Conservation (phyloP, 352 stramenopile genomes). For the Globisporangium rhizosaccharum region DNA sequence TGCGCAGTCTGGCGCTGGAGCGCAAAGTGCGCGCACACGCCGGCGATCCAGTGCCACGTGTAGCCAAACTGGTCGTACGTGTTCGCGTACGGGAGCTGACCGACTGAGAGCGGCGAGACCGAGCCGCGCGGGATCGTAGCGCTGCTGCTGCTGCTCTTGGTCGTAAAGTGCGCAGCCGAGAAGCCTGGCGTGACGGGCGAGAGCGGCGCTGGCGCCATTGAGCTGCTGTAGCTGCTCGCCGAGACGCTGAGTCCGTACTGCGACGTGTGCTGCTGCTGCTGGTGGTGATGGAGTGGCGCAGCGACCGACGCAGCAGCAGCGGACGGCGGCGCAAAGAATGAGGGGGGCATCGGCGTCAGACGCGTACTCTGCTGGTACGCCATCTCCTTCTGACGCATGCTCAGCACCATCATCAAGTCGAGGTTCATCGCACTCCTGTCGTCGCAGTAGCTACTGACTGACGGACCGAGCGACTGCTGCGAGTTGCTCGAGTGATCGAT, state of each 20-base stretch:
- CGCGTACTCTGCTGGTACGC: conserved; percentile 63
- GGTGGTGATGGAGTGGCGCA: not conserved
- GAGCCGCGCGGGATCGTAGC: conserved; percentile 5
- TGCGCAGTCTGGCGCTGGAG: conserved; percentile 76
- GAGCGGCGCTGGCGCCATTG: conserved; percentile 14
- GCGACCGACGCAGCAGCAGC: conserved; percentile 5
- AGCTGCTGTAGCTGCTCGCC: conserved; percentile 6
- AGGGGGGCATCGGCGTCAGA: conserved; percentile 15
- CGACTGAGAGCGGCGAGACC: conserved; percentile 48
- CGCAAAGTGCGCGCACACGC: conserved; percentile 57
- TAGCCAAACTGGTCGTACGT: conserved; percentile 76
- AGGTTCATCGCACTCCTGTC: conserved; percentile 22
- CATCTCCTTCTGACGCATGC: conserved; percentile 82
- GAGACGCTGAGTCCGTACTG: conserved; percentile 8
- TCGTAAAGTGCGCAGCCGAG: not conserved
- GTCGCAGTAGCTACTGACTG: too few relatives aligned
- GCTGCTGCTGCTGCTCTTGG: conserved; percentile 4
- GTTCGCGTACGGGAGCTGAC: conserved; percentile 34
- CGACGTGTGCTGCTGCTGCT: not conserved
- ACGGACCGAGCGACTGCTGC: too few relatives aligned
- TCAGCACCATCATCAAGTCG: conserved; percentile 70
- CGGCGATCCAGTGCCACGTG: conserved; percentile 70
- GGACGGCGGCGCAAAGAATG: conserved; percentile 12
- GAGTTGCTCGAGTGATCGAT: too few relatives aligned
- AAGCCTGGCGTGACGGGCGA: conserved; percentile 20